Evolutionary conservation across 2,329 filamentous ascomycete species (phyloP).

Genomic region (Claviceps sp.): DNA sequence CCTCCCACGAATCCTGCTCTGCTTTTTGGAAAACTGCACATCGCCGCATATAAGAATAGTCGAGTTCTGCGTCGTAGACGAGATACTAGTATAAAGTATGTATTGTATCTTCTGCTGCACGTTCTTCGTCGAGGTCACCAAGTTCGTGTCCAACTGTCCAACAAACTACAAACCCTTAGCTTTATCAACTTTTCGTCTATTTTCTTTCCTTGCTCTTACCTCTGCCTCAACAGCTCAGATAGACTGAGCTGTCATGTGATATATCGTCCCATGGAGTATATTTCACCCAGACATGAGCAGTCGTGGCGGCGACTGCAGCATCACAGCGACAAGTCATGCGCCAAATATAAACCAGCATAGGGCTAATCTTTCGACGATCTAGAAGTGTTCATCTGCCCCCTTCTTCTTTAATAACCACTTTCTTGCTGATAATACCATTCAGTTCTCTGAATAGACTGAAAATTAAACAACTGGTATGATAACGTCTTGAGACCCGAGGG

Average conservation of each 20-base stretch:
- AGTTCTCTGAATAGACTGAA: neutral
- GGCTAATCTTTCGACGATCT: neutral
- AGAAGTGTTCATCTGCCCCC: neutral
- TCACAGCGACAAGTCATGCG: conserved; percentile 2
- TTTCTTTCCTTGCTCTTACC: neutral
- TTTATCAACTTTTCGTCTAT: too few relatives aligned
- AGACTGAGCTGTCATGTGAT: conserved; percentile 2
- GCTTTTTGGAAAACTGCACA: too few relatives aligned
- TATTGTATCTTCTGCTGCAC: too few relatives aligned
- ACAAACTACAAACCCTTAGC: too few relatives aligned
- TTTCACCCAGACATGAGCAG: conserved; percentile 5
- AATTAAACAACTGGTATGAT: conserved; percentile 6
- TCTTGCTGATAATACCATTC: neutral
- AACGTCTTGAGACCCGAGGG: neutral
- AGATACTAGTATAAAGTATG: too few relatives aligned
- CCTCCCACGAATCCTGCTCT: too few relatives aligned
- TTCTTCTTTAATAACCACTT: neutral
- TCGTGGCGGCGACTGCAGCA: conserved; percentile 8
- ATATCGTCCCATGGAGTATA: conserved; percentile 8
- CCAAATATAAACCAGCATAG: conserved; percentile 6
- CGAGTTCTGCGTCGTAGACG: too few relatives aligned
- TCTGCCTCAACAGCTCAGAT: conserved; percentile 2
- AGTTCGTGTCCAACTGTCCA: too few relatives aligned
- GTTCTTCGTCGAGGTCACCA: too few relatives aligned
- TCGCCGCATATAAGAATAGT: too few relatives aligned